These are phyloP conservation scores for Chrysosporium keratinophilum DNA, from an alignment of 2,329 filamentous ascomycete genomes.

Conservation along the genomic window DNA sequence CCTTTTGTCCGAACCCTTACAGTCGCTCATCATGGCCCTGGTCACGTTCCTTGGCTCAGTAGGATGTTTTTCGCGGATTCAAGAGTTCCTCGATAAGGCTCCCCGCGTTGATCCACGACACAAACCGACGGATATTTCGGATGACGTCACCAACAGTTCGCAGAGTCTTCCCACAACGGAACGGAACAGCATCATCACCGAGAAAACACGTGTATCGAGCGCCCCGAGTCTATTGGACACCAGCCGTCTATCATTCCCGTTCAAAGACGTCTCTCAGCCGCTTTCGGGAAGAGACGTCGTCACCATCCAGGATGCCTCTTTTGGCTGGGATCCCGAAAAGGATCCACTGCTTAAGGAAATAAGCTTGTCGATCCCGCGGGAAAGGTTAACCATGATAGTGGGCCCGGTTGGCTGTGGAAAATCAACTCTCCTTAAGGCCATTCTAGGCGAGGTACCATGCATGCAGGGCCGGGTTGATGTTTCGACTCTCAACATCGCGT, in stretches of 20 bases:
- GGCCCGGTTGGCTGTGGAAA: constrained; percentile 46
- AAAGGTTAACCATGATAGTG: constrained; percentile 40
- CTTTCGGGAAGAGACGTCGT: constrained; percentile 24
- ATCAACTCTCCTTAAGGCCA: constrained; percentile 40
- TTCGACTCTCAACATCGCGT: constrained; percentile 28
- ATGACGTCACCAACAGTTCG: constrained; percentile 11
- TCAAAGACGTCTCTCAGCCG: constrained; percentile 13
- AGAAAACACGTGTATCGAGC: constrained; percentile 12
- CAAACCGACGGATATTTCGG: constrained; percentile 6
- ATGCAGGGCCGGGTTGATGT: constrained; percentile 28
- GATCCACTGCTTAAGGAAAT: constrained; percentile 35
- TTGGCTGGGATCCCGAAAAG: constrained; percentile 39
- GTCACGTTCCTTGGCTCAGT: constrained; percentile 37
- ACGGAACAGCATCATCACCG: constrained; percentile 7
- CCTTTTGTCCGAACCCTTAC: constrained; percentile 38
- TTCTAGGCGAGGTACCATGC: constrained; percentile 37
- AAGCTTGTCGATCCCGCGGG: constrained; percentile 32
- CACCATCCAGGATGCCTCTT: constrained; percentile 36
- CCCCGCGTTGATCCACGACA: constrained; percentile 23
- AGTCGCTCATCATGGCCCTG: constrained; percentile 38
- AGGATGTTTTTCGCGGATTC: constrained; percentile 39
- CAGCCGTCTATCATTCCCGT: constrained; percentile 10
- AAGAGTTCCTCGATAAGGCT: constrained; percentile 35
- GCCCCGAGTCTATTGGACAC: constrained; percentile 8
- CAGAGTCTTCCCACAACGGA: constrained; percentile 10